Conservation (phyloP, 2,329 filamentous ascomycete genomes). For the Neoscytalidium dimidiatum region DNA sequence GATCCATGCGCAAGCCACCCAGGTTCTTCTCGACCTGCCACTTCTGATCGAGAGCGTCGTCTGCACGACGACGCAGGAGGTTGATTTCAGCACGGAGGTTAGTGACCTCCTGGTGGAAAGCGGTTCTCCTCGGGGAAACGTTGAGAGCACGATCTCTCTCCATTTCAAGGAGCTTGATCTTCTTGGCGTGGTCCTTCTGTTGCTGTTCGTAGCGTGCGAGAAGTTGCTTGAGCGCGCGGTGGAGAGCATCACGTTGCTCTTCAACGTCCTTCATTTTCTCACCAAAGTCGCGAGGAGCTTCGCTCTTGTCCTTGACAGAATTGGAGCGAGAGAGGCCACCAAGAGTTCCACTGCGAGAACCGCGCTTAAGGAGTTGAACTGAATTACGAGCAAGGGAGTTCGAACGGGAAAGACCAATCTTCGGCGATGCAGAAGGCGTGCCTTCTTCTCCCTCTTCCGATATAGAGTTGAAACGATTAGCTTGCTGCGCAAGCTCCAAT, state of each 20-base stretch:
- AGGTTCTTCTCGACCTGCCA: slow-evolving; percentile 94
- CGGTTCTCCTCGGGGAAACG: slow-evolving; percentile 69
- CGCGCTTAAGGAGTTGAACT: slow-evolving; percentile 41
- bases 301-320: slow-evolving; percentile 37
- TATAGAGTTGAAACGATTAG: slow-evolving; percentile 60
- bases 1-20: slow-evolving; percentile 88
- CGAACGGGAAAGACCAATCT: slow-evolving; percentile 62
- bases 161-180: slow-evolving; percentile 71
- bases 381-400: slow-evolving; percentile 66
- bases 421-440: slow-evolving; percentile 31
- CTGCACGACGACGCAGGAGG: slow-evolving; percentile 78
- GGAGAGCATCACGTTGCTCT: slow-evolving; percentile 88
- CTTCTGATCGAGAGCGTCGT: slow-evolving; percentile 93
- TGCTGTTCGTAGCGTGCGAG: slow-evolving; percentile 85
- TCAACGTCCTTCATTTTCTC: slow-evolving; percentile 91
- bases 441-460: slow-evolving; percentile 56
- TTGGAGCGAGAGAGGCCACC: slow-evolving; percentile 54
- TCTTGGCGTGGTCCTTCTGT: slow-evolving; percentile 80
- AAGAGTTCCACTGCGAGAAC: slow-evolving; percentile 21
- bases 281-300: slow-evolving; percentile 60
- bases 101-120: slow-evolving; percentile 82
- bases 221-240: slow-evolving; percentile 81
- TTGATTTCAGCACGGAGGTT: slow-evolving; percentile 82
- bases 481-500: slow-evolving; percentile 44
- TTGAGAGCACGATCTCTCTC: slow-evolving; percentile 75